Percentiles rank a stretch among this genome's conserved stretches.
These are phyloP conservation scores for Benincasa hispida DNA, from an alignment of 306 rosid species.

Conservation along the genomic window DNA sequence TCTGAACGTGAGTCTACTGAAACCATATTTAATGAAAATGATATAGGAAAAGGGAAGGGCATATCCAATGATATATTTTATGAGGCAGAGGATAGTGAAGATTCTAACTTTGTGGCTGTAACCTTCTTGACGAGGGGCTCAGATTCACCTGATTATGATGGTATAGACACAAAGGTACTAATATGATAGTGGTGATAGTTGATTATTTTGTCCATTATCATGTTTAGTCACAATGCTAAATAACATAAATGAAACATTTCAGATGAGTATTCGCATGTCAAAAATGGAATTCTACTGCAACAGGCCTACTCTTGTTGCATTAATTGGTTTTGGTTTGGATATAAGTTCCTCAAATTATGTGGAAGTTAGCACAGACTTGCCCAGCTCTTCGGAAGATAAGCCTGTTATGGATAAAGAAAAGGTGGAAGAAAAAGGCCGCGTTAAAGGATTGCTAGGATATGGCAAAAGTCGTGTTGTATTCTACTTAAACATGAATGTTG, in stretches of 20 bases:
- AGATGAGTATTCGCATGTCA: slow-evolving; percentile 87
- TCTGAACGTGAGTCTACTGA: slow-evolving; percentile 43
- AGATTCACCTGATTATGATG: slow-evolving; percentile 66
- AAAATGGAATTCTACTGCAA: slow-evolving; percentile 82
- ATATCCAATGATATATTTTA: slow-evolving; percentile 50
- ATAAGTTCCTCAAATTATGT: slow-evolving; percentile 34
- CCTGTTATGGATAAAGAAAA: slow-evolving; percentile 38
- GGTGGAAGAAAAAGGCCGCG: slow-evolving; percentile 54
- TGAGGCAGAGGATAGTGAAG: slow-evolving; percentile 62
- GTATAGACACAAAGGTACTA: slow-evolving; percentile 79
- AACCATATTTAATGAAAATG: slow-evolving; percentile 42
- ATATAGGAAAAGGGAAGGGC: slow-evolving; percentile 30
- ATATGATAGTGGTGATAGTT: slow-evolving; percentile 2
- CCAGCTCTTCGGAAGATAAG: slow-evolving; percentile 26
- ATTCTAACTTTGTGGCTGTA: slow-evolving; percentile 62
- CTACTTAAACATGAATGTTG: slow-evolving; percentile 76
- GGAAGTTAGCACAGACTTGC: slow-evolving; percentile 20
- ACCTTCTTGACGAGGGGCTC: slow-evolving; percentile 56
- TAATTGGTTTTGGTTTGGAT: slow-evolving; percentile 76
- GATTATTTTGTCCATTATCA: neutral
- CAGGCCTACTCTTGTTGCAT: slow-evolving; percentile 84
- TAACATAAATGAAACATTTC: slow-evolving; percentile 23
- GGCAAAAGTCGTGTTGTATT: slow-evolving; percentile 82
- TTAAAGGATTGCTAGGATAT: slow-evolving; percentile 77
- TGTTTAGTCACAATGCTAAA: slow-evolving; percentile 13